Conservation (phyloP, 2,329 filamentous ascomycete genomes). For the Pezicula radicicola region DNA sequence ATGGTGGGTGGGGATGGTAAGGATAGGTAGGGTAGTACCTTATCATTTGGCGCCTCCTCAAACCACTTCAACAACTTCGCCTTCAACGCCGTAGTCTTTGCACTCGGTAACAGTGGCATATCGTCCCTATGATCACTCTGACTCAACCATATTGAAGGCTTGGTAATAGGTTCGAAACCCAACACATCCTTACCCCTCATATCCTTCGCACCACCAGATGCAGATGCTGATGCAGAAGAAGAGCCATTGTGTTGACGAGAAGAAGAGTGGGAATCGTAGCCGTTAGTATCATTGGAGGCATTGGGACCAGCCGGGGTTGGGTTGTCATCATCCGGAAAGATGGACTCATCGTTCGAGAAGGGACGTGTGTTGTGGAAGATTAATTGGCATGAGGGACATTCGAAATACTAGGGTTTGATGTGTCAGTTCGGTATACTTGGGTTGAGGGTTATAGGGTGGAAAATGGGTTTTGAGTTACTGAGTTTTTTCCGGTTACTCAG, state of each 20-base stretch:
- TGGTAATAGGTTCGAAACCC: constrained; percentile 21
- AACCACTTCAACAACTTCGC: constrained; percentile 35
- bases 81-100: constrained; percentile 35
- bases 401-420: constrained; percentile 4
- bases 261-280: not conserved
- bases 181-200: constrained; percentile 20
- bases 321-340: constrained; percentile 6
- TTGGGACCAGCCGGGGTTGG: not conserved
- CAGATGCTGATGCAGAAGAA: too few relatives aligned
- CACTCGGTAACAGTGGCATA: constrained; percentile 29
- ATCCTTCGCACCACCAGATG: constrained; percentile 2
- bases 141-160: constrained; percentile 18
- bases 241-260: not conserved
- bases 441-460: too few relatives aligned
- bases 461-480: too few relatives aligned
- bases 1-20: too few relatives aligned
- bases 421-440: not conserved
- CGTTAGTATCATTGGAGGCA: not conserved
- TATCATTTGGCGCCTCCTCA: constrained; percentile 40
- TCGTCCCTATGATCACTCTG: constrained; percentile 18
- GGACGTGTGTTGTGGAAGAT: constrained; percentile 9
- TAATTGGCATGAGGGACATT: constrained; percentile 18
- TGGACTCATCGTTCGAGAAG: constrained; percentile 5
- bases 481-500: too few relatives aligned
- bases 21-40: constrained; percentile 29